Evolutionary conservation across 2,329 filamentous ascomycete species (phyloP).

Genomic region (Bipolaris gigantea): DNA sequence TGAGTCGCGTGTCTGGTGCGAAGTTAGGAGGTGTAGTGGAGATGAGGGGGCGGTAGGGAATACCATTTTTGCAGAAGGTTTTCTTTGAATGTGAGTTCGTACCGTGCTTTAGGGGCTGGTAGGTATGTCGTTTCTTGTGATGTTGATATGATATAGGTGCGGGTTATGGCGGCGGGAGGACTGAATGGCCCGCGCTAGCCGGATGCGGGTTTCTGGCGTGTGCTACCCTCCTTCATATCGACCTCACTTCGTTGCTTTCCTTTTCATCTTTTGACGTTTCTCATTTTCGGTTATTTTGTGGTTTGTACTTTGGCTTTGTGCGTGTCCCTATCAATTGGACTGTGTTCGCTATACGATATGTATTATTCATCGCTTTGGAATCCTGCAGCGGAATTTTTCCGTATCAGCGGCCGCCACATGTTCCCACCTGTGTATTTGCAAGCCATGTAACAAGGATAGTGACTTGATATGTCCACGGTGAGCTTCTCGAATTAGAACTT

Average conservation of each 20-base stretch:
- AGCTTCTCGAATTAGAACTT: no score
- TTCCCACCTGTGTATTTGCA: no score
- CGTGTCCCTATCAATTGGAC: background rate
- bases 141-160: background rate
- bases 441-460: no score
- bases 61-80: background rate
- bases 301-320: background rate
- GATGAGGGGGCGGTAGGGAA: no score
- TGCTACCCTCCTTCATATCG: background rate
- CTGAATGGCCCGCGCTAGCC: constrained; percentile 6
- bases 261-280: no score
- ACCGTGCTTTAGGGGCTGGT: background rate
- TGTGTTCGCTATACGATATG: background rate
- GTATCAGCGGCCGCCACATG: no score
- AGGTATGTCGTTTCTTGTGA: background rate
- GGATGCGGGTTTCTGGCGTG: background rate
- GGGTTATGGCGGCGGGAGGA: background rate
- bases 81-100: background rate
- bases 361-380: no score
- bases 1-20: constrained; percentile 67
- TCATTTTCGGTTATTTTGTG: background rate
- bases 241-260: background rate
- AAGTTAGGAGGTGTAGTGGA: constrained; percentile 1
- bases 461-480: no score
- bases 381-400: no score